Base-by-base conservation (phyloP, 116 monocot genomes). In the Dioscorea cayenensis region DNA sequence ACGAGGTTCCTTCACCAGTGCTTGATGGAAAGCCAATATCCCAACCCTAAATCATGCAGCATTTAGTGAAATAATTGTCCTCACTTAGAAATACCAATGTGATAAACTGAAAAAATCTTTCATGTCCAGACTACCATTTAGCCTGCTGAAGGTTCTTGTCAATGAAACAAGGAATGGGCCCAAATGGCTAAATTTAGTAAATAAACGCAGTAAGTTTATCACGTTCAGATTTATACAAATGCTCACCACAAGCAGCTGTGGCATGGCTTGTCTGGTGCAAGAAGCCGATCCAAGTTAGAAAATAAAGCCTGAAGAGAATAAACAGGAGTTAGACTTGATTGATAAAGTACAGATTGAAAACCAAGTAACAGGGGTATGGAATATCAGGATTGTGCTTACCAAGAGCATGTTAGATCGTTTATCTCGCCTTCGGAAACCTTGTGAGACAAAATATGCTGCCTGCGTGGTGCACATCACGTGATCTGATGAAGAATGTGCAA, bases 371-470 rank as follows among this genome's bases (percentile, higher is more conserved):
- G 5, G 6, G 18, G 19, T 18, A 14, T 16, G 17, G 19, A 55
- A 55, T 11, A 55, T 3, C 55, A 16, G n/a, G 55, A 28, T 28
- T 37, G 25, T 20, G 79, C 78, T 62, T 93, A 97, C 97, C 80
- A 97, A 55, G 63, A 97, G 68, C 97, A 97, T 90, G 65, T 97
- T 97, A 69, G 84, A 75, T 82, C 88, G 49, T 51, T 83, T 85
- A 66, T 97, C 97, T 28, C 84, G 79, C 73, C 97, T 90, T 66
- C 76, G 82, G 67, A 97, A 93, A 69, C 97, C 88, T 86, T 81
- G 82, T 66, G 90, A 92, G 73, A 88, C 88, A 74, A 97, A 90
- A 80, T 97, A 97, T 76, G 97, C 92, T 73, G 93, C 97, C 97
- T 96, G 82, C 67, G 35, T 22, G 75, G 49, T 77, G 60, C 55